phyloP scores from a whole-genome alignment of 2,329 filamentous ascomycete species.

The Colletotrichum phormii region DNA sequence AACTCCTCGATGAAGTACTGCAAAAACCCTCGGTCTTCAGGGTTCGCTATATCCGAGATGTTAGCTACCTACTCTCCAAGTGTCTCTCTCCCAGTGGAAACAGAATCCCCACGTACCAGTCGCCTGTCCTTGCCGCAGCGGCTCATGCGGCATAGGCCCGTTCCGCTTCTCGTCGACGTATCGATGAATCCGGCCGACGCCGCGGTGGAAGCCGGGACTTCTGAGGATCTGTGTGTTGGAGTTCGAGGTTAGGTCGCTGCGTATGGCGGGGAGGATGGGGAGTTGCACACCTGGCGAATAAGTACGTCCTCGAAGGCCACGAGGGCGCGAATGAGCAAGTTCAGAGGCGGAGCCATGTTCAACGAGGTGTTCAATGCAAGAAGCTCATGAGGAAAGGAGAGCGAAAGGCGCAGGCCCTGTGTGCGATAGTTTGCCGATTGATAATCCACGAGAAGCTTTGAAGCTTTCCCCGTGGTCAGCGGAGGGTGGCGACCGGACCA shows the following conservation, averaged over 20 bases:
- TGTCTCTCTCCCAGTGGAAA: not conserved
- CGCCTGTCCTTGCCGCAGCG: conserved; percentile 63
- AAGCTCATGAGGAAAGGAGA: not conserved
- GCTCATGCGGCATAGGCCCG: conserved; percentile 63
- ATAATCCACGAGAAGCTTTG: not conserved
- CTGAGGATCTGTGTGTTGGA: conserved; percentile 55
- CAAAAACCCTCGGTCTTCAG: conserved; percentile 26
- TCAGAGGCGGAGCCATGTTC: conserved; percentile 26
- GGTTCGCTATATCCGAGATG: conserved; percentile 3
- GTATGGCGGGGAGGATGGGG: not conserved
- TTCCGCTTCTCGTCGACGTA: conserved; percentile 60
- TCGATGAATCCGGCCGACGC: conserved; percentile 64
- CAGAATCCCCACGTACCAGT: conserved; percentile 50
- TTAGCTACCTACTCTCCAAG: not conserved
- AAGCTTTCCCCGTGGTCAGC: not conserved
- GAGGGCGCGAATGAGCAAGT: conserved; percentile 24
- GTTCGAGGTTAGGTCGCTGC: not conserved
- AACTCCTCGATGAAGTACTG: conserved; percentile 63
- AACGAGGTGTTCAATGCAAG: too few relatives aligned
- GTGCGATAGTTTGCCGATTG: not conserved
- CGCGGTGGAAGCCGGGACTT: conserved; percentile 63
- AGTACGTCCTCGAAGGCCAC: conserved; percentile 34
- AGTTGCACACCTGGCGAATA: conserved; percentile 25
- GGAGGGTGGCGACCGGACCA: conserved; percentile 9
- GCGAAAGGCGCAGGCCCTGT: not conserved